phyloP scores from a whole-genome alignment of 352 stramenopile genomes.

The Globisporangium echinulatum region DNA sequence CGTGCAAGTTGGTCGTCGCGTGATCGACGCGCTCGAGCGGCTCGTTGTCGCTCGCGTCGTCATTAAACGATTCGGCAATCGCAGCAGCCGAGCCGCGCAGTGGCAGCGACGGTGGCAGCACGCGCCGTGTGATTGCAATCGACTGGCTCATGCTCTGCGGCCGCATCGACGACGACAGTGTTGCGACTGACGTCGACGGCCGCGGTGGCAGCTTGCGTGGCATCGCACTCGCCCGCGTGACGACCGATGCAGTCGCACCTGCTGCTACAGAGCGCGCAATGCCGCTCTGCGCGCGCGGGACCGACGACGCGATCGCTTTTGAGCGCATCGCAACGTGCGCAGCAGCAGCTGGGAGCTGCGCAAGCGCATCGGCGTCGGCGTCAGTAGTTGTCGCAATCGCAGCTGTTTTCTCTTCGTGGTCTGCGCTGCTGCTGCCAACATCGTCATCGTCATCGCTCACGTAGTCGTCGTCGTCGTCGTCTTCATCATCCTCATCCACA shows the following conservation, averaged over 20 bases:
- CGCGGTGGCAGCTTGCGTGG: constrained; percentile 32
- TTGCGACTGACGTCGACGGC: constrained; percentile 40
- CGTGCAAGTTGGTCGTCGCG: constrained; percentile 63
- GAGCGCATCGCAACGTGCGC: constrained; percentile 13
- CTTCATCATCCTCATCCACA: constrained; percentile 18
- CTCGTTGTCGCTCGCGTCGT: constrained; percentile 29
- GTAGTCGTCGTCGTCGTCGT: constrained; percentile 12
- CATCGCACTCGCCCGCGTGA: constrained; percentile 9
- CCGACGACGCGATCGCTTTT: constrained; percentile 6
- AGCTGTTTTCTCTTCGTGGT: constrained; percentile 2
- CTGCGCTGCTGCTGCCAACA: not conserved
- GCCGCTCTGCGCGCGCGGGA: constrained; percentile 6
- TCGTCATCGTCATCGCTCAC: constrained; percentile 3
- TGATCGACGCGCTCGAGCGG: constrained; percentile 67
- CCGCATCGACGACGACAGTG: constrained; percentile 16
- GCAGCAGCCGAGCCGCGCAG: not conserved
- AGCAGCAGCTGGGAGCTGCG: constrained; percentile 5
- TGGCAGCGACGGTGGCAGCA: constrained; percentile 14
- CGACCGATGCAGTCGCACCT: constrained; percentile 1
- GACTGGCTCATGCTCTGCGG: constrained; percentile 82
- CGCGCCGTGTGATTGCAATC: constrained; percentile 52
- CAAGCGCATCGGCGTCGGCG: not conserved
- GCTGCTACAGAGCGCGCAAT: constrained; percentile 3
- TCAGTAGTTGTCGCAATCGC: too few relatives aligned
- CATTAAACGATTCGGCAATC: constrained; percentile 1